These are phyloP conservation scores for Insectozyma bohioensis DNA, from an alignment of 1,139 yeast species.

Conservation along the genomic window DNA sequence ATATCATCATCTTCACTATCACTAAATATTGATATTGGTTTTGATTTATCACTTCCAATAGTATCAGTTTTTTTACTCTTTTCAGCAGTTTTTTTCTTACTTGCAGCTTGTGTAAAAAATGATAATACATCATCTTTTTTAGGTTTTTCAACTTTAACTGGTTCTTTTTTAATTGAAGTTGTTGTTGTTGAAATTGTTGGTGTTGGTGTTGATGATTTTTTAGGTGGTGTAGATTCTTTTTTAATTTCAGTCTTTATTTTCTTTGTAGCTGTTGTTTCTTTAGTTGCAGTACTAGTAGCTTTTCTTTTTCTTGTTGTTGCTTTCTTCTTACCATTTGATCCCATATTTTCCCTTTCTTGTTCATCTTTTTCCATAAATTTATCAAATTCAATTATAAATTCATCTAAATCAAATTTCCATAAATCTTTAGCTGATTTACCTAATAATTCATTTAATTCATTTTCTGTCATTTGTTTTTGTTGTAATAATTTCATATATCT, in stretches of 20 bases:
- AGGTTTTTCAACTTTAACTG: conserved; percentile 9
- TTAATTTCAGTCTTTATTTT: conserved; percentile 12
- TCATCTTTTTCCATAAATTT: conserved; percentile 48
- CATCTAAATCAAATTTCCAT: conserved; percentile 83
- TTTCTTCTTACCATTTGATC: conserved; percentile 29
- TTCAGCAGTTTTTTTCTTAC: conserved; percentile 6
- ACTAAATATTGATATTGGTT: conserved; percentile 12
- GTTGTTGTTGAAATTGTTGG: conserved; percentile 13
- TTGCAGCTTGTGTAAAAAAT: conserved; percentile 13
- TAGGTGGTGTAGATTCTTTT: conserved; percentile 9
- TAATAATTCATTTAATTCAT: conserved; percentile 66
- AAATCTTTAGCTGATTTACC: conserved; percentile 79
- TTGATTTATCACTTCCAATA: conserved; percentile 4
- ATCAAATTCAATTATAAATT: conserved; percentile 65
- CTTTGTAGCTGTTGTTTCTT: conserved; percentile 14
- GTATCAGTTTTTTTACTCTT: conserved; percentile 1
- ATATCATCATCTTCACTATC: conserved; percentile 16
- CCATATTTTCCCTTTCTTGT: conserved; percentile 29
- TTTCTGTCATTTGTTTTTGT: conserved; percentile 72
- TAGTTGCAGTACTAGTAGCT: conserved; percentile 10
- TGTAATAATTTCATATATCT: conserved; percentile 75
- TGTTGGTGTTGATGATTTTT: conserved; percentile 12
- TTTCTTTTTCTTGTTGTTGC: conserved; percentile 22
- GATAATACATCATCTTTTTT: conserved; percentile 12
- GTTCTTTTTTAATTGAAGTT: conserved; percentile 15